phyloP scores from a whole-genome alignment of 805 yeast genomes.

The Pichia exigua region DNA sequence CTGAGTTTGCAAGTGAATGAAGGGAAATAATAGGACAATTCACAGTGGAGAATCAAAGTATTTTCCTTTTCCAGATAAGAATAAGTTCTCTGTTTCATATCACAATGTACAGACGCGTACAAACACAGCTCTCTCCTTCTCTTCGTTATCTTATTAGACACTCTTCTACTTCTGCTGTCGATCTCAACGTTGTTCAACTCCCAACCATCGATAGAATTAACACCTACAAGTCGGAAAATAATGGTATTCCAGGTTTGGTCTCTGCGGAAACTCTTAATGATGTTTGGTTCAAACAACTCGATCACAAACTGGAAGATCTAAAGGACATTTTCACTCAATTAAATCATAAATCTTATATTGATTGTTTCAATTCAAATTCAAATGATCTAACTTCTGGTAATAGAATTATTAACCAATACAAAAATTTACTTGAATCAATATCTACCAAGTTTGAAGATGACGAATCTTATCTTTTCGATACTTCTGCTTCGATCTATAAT shows the following conservation, averaged over 20 bases:
- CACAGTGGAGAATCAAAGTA: no score
- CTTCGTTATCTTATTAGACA: neutral
- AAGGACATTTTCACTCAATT: constrained; percentile 31
- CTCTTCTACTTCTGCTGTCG: neutral
- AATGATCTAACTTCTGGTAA: constrained; percentile 18
- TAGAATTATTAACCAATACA: constrained; percentile 23
- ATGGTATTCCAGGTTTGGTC: constrained; percentile 43
- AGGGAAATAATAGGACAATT: no score
- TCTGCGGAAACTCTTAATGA: constrained; percentile 39
- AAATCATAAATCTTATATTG: constrained; percentile 22
- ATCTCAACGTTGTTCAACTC: constrained; percentile 13
- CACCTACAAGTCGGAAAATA: constrained; percentile 13
- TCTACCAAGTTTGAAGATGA: constrained; percentile 25
- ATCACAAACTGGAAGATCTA: constrained; percentile 31
- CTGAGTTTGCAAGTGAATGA: no score
- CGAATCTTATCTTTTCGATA: constrained; percentile 35
- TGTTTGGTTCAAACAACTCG: constrained; percentile 43
- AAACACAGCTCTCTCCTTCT: neutral
- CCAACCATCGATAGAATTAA: constrained; percentile 23
- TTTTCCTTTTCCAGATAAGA: no score
- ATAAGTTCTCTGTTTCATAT: neutral
- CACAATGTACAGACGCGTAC: neutral
- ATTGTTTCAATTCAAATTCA: constrained; percentile 14
- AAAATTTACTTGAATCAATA: constrained; percentile 32
- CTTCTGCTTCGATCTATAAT: constrained; percentile 41